Percentiles rank a stretch among this genome's conserved stretches.
These are phyloP conservation scores for Madurella fahalii DNA, from an alignment of 2,329 filamentous ascomycete genomes.

Conservation along the genomic window DNA sequence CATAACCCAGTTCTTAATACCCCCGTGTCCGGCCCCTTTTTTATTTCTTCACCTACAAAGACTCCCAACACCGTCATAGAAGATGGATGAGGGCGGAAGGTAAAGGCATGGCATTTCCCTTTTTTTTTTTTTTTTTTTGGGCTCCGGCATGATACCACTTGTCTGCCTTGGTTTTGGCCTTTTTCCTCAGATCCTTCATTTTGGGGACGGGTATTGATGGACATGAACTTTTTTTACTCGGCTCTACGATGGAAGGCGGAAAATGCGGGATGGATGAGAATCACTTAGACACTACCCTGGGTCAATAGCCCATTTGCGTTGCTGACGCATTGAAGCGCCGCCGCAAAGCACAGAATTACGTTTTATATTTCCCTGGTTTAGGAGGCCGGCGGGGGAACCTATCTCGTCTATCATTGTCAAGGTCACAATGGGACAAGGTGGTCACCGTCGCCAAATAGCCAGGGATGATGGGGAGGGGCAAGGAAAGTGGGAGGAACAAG, in stretches of 20 bases:
- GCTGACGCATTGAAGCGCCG: background rate
- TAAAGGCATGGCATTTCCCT: background rate
- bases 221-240: slow-evolving; percentile 3
- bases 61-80: background rate
- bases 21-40: background rate
- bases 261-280: slow-evolving; percentile 18
- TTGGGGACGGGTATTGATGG: background rate
- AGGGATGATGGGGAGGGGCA: background rate
- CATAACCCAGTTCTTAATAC: background rate
- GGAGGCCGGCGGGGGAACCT: no score
- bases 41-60: background rate
- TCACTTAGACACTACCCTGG: slow-evolving; percentile 26
- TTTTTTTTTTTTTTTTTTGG: no score
- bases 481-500: background rate
- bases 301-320: slow-evolving; percentile 24
- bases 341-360: slow-evolving; percentile 6
- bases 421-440: no score
- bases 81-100: background rate
- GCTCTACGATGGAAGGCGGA: background rate
- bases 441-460: no score
- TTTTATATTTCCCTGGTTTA: slow-evolving; percentile 3
- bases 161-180: background rate
- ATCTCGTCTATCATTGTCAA: no score
- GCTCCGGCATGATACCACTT: background rate
- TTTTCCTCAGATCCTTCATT: background rate